phyloP scores from a whole-genome alignment of 768 basidiomycete species.

The Crepidotus variabilis region DNA sequence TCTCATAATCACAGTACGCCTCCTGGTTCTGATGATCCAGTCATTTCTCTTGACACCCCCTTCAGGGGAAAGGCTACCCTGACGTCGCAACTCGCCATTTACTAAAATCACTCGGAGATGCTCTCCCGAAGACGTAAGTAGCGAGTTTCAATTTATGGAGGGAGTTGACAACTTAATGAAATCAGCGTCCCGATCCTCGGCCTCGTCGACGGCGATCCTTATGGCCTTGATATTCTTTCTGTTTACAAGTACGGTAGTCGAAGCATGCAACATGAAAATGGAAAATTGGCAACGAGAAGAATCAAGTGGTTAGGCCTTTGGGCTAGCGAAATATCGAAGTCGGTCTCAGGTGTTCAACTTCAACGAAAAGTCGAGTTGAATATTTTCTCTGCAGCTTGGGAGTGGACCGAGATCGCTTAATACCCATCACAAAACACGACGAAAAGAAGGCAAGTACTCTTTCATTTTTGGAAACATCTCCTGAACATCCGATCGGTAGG shows the following conservation, averaged over 20 bases:
- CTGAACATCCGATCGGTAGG: slow-evolving; percentile 34
- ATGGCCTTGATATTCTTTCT: slow-evolving; percentile 88
- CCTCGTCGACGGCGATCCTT: slow-evolving; percentile 88
- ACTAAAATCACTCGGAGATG: slow-evolving; percentile 65
- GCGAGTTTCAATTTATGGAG: slow-evolving; percentile 8
- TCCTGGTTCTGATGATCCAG: background rate
- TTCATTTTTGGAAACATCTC: background rate
- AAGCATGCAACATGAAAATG: slow-evolving; percentile 66
- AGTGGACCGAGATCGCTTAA: slow-evolving; percentile 53
- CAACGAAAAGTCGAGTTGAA: background rate
- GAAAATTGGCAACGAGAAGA: slow-evolving; percentile 61
- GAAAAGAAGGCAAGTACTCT: slow-evolving; percentile 60
- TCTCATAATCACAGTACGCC: slow-evolving; percentile 69
- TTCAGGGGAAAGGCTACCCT: slow-evolving; percentile 94
- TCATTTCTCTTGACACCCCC: too few relatives aligned
- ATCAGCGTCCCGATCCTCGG: slow-evolving; percentile 71
- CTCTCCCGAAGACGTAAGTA: slow-evolving; percentile 54
- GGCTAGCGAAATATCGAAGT: slow-evolving; percentile 65
- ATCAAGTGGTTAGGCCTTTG: slow-evolving; percentile 81
- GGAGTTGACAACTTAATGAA: background rate
- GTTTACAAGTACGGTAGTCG: slow-evolving; percentile 83
- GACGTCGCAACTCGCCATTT: slow-evolving; percentile 89
- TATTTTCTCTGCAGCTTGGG: slow-evolving; percentile 40
- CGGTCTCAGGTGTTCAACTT: slow-evolving; percentile 13
- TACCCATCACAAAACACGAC: slow-evolving; percentile 70